Percentiles rank a stretch among this genome's conserved stretches.
phyloP scores from a whole-genome alignment of 306 rosid genomes.

The Sophora flavescens region DNA sequence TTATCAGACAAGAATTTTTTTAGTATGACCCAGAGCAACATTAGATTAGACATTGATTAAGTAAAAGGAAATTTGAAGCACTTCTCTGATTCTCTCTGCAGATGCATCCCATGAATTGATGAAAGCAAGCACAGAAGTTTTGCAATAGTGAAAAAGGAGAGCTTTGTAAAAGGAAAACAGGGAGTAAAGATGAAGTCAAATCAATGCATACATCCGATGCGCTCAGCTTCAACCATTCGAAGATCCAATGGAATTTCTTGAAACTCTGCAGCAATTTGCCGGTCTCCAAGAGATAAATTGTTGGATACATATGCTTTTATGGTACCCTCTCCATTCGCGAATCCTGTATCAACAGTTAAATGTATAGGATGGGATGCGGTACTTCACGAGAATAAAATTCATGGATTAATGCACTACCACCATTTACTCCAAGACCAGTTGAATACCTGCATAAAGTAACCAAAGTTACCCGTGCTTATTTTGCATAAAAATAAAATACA shows the following conservation, averaged over 20 bases:
- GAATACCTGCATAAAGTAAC: slow-evolving; percentile 72
- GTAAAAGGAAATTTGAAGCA: neutral
- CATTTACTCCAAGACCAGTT: slow-evolving; percentile 90
- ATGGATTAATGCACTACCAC: slow-evolving; percentile 89
- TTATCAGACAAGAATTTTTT: neutral
- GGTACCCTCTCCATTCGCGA: slow-evolving; percentile 68
- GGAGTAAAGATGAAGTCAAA: neutral
- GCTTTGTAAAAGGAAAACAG: neutral
- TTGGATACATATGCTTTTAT: slow-evolving; percentile 78
- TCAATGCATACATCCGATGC: slow-evolving; percentile 74
- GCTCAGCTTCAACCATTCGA: slow-evolving; percentile 94
- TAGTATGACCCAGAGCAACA: neutral
- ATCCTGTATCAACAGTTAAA: slow-evolving; percentile 95
- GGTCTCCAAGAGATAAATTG: slow-evolving; percentile 86
- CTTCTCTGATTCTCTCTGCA: neutral
- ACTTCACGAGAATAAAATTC: slow-evolving; percentile 94
- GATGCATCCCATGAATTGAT: slow-evolving; percentile 21
- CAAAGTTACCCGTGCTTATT: neutral
- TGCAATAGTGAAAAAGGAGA: neutral
- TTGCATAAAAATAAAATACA: slow-evolving; percentile 2
- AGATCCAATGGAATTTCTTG: slow-evolving; percentile 95
- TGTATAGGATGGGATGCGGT: slow-evolving; percentile 81
- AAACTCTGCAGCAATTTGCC: slow-evolving; percentile 94
- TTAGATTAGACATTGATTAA: neutral
- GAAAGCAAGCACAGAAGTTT: neutral